phyloP scores from a whole-genome alignment of 768 basidiomycete genomes.

The Xanthoconium purpureum region DNA sequence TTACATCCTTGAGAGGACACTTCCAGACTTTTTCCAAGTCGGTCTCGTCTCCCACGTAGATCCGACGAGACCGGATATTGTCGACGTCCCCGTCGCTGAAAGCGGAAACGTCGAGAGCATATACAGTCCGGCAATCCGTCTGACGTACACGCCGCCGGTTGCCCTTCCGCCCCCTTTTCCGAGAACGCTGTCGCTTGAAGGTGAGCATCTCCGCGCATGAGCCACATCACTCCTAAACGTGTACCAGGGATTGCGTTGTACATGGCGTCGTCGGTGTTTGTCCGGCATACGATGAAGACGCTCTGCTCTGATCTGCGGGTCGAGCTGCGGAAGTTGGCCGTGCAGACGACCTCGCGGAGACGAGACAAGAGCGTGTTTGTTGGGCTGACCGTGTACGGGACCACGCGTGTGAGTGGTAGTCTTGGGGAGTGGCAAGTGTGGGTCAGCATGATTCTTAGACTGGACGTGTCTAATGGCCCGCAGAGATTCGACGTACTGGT shows the following conservation, averaged over 20 bases:
- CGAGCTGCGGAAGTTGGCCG: constrained; percentile 47
- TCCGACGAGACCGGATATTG: constrained; percentile 36
- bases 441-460: constrained; percentile 19
- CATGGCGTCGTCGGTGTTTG: constrained; percentile 62
- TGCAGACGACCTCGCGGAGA: constrained; percentile 20
- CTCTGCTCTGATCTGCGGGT: constrained; percentile 66
- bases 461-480: not conserved
- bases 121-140: constrained; percentile 61
- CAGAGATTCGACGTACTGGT: constrained; percentile 71
- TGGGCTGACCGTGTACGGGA: constrained; percentile 53
- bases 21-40: constrained; percentile 66
- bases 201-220: constrained; percentile 33
- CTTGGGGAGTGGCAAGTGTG: constrained; percentile 73
- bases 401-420: constrained; percentile 60
- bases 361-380: constrained; percentile 62
- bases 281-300: constrained; percentile 73
- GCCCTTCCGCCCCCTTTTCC: constrained; percentile 69
- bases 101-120: constrained; percentile 40
- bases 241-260: constrained; percentile 66
- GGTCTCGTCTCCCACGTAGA: constrained; percentile 62
- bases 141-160: constrained; percentile 68
- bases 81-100: constrained; percentile 25
- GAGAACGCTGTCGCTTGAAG: constrained; percentile 66
- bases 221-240: not conserved
- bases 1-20: constrained; percentile 61